These are phyloP conservation scores for Boechera divaricarpa DNA, from an alignment of 345 rosid species.

Conservation along the genomic window DNA sequence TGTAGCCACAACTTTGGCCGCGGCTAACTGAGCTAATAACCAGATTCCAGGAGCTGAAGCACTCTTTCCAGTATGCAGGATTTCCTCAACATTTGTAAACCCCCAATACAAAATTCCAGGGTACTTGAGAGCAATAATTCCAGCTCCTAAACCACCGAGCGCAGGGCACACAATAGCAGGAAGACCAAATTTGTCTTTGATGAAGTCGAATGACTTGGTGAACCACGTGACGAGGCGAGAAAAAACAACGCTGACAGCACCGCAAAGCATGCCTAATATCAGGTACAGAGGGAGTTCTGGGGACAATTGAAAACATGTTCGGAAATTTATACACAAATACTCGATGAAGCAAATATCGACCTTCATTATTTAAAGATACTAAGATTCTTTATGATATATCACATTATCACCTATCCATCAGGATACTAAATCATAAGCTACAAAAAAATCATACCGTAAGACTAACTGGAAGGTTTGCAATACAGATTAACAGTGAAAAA, in stretches of 20 bases:
- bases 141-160: slow-evolving; percentile 97
- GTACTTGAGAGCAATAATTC: slow-evolving; percentile 92
- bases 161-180: slow-evolving; percentile 96
- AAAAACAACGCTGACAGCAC: slow-evolving; percentile 91
- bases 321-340: slow-evolving; percentile 8
- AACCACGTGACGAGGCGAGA: slow-evolving; percentile 90
- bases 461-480: not conserved
- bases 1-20: slow-evolving; percentile 96
- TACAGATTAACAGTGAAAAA: not conserved
- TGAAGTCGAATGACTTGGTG: slow-evolving; percentile 70
- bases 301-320: slow-evolving; percentile 33
- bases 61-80: slow-evolving; percentile 91
- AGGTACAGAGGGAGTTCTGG: slow-evolving; percentile 94
- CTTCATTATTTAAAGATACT: slow-evolving; percentile 12
- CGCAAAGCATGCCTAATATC: slow-evolving; percentile 97
- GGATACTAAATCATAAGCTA: slow-evolving; percentile 16
- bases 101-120: slow-evolving; percentile 99
- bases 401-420: slow-evolving; percentile 5
- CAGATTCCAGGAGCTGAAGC: slow-evolving; percentile 99
- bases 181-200: slow-evolving; percentile 80
- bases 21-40: slow-evolving; percentile 87
- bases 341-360: not conserved
- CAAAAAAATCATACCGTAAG: slow-evolving; percentile 1
- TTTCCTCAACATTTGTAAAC: slow-evolving; percentile 97
- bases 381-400: slow-evolving; percentile 3